Evolutionary conservation across 2,329 filamentous ascomycete species (phyloP).

Genomic region (Penicillium sp.): DNA sequence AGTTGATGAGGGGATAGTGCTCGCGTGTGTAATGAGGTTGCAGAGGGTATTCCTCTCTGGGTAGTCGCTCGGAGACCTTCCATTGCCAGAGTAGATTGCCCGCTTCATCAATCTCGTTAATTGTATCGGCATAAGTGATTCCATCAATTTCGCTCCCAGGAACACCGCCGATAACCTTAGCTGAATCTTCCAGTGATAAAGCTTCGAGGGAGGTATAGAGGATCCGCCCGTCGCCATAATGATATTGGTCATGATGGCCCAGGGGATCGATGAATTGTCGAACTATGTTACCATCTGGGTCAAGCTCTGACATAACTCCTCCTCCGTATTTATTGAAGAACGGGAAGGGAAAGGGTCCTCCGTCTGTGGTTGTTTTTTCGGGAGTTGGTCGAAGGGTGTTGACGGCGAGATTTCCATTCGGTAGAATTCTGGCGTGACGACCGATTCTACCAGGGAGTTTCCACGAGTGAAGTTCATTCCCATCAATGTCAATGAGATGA

Average conservation of each 20-base stretch:
- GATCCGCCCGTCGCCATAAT: slow-evolving; percentile 48
- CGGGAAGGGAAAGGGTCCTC: slow-evolving; percentile 44
- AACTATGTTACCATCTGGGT: slow-evolving; percentile 43
- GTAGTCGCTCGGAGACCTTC: slow-evolving; percentile 49
- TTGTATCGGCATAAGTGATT: slow-evolving; percentile 44
- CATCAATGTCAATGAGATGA: slow-evolving; percentile 46
- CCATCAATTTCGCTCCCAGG: slow-evolving; percentile 40
- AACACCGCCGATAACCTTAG: slow-evolving; percentile 46
- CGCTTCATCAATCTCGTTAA: slow-evolving; percentile 46
- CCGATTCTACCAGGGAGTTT: slow-evolving; percentile 47
- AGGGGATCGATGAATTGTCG: slow-evolving; percentile 47
- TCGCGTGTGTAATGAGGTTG: slow-evolving; percentile 39
- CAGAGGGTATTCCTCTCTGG: slow-evolving; percentile 43
- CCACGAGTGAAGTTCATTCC: slow-evolving; percentile 51
- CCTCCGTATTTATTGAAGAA: slow-evolving; percentile 54
- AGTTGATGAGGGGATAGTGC: slow-evolving; percentile 54
- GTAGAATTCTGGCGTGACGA: slow-evolving; percentile 50
- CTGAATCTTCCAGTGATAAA: slow-evolving; percentile 40
- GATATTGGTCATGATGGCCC: slow-evolving; percentile 53
- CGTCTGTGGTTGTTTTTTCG: slow-evolving; percentile 1
- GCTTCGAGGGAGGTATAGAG: slow-evolving; percentile 51
- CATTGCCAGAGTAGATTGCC: slow-evolving; percentile 50
- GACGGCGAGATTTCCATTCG: slow-evolving; percentile 50
- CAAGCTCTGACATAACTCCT: slow-evolving; percentile 51
- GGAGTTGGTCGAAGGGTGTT: slow-evolving; percentile 45